These are phyloP conservation scores for Cephalotrichum gorgonifer DNA, from an alignment of 2,329 filamentous ascomycete genomes.

Conservation along the genomic window DNA sequence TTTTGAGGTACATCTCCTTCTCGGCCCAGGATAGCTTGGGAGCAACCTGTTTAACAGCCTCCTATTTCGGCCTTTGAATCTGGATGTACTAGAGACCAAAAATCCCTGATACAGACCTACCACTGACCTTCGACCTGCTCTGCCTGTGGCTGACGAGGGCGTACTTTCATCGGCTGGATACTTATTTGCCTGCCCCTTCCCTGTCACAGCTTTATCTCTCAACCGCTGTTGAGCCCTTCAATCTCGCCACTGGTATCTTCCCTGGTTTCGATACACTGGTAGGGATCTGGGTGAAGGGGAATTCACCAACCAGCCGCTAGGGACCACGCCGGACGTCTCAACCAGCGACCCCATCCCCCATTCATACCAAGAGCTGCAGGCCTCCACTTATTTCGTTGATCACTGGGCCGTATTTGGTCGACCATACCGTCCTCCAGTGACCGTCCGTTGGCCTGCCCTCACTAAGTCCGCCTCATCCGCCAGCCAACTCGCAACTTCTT, in stretches of 20 bases:
- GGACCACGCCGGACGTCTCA: not conserved
- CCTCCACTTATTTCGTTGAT: not conserved
- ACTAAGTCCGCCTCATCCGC: not conserved
- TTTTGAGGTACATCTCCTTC: too few species aligned
- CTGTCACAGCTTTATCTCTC: not conserved
- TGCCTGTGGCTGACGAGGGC: not conserved
- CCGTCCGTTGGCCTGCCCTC: not conserved
- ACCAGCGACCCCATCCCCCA: not conserved
- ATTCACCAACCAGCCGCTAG: not conserved
- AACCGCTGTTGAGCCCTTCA: not conserved
- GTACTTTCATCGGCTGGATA: not conserved
- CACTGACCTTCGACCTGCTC: not conserved
- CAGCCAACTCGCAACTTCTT: not conserved
- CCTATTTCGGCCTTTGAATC: not conserved
- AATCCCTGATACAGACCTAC: not conserved
- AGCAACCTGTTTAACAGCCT: not conserved
- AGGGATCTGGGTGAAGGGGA: not conserved
- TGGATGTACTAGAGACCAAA: not conserved
- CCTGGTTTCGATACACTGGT: constrained; percentile 1
- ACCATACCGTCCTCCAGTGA: not conserved
- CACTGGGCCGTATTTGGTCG: not conserved
- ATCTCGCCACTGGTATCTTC: not conserved
- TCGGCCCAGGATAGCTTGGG: not conserved
- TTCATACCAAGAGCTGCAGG: not conserved
- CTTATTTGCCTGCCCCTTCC: not conserved